Conservation (phyloP, 345 rosid genomes). For the Citrus reticulata region DNA sequence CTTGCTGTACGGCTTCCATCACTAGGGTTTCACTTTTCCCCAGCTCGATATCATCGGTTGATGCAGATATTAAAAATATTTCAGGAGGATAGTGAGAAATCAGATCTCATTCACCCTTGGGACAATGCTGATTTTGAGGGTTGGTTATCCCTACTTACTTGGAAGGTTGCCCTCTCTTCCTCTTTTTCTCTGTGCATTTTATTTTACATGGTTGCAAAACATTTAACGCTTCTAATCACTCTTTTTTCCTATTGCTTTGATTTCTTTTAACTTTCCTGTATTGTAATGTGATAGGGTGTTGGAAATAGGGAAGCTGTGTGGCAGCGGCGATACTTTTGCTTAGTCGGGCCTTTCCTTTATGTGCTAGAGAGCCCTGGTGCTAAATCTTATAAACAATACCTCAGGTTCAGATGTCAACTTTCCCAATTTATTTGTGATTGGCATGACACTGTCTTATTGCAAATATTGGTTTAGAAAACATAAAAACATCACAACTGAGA, state of each 20-base stretch:
- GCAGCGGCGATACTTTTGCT: slow-evolving; percentile 79
- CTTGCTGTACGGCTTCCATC: slow-evolving; percentile 82
- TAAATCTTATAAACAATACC: slow-evolving; percentile 74
- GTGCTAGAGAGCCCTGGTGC: slow-evolving; percentile 70
- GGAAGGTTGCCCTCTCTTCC: slow-evolving; percentile 61
- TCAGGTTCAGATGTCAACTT: slow-evolving; percentile 54
- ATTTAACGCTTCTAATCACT: slow-evolving; percentile 4
- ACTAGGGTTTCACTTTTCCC: slow-evolving; percentile 92
- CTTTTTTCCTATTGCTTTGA: background rate
- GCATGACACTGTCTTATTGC: background rate
- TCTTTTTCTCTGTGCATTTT: background rate
- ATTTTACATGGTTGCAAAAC: background rate
- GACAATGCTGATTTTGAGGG: slow-evolving; percentile 93
- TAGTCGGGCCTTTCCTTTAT: slow-evolving; percentile 89
- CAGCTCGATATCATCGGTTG: slow-evolving; percentile 95
- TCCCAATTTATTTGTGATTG: slow-evolving; percentile 16
- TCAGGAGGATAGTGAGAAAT: slow-evolving; percentile 55
- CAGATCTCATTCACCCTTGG: slow-evolving; percentile 67
- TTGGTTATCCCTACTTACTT: slow-evolving; percentile 66
- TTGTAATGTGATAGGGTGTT: slow-evolving; percentile 57
- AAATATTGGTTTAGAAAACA: background rate
- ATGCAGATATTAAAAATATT: slow-evolving; percentile 86
- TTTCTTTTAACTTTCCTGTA: background rate
- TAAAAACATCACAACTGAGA: background rate
- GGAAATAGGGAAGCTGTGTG: slow-evolving; percentile 91